These are phyloP conservation scores for Lodderomyces jiufengensis DNA, from an alignment of 1,139 yeast species.

Conservation along the genomic window DNA sequence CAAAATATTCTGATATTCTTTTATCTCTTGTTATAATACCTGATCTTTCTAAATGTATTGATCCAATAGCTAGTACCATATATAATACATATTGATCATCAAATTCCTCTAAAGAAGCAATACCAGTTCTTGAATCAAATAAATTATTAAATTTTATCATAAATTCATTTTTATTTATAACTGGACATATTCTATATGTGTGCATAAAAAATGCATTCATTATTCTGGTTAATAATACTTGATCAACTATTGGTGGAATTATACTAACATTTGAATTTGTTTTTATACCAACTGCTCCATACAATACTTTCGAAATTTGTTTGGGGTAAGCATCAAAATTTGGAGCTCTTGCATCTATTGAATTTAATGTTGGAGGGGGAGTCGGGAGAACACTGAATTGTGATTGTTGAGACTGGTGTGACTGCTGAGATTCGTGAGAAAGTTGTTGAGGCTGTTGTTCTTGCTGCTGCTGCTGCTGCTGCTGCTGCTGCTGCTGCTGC, in stretches of 20 bases:
- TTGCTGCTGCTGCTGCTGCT: not conserved
- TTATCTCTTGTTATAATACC: constrained; percentile 27
- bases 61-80: constrained; percentile 49
- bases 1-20: constrained; percentile 21
- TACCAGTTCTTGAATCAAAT: constrained; percentile 5
- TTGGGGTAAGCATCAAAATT: constrained; percentile 16
- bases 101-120: constrained; percentile 15
- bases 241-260: constrained; percentile 16
- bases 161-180: constrained; percentile 36
- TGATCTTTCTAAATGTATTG: constrained; percentile 38
- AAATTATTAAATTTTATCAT: constrained; percentile 21
- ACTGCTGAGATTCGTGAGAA: not conserved
- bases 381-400: constrained; percentile 1
- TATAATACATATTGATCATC: constrained; percentile 36
- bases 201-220: constrained; percentile 38
- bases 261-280: constrained; percentile 17
- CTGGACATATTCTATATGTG: constrained; percentile 42
- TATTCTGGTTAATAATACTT: constrained; percentile 12
- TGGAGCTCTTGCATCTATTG: constrained; percentile 15
- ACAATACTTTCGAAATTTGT: constrained; percentile 15
- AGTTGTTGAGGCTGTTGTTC: not conserved
- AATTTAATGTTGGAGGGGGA: constrained; percentile 10
- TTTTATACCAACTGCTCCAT: constrained; percentile 17
- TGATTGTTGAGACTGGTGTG: not conserved
- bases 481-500: constrained; percentile 1